phyloP scores from a whole-genome alignment of 805 yeast species.

The Kodamaea neixiangensis region DNA sequence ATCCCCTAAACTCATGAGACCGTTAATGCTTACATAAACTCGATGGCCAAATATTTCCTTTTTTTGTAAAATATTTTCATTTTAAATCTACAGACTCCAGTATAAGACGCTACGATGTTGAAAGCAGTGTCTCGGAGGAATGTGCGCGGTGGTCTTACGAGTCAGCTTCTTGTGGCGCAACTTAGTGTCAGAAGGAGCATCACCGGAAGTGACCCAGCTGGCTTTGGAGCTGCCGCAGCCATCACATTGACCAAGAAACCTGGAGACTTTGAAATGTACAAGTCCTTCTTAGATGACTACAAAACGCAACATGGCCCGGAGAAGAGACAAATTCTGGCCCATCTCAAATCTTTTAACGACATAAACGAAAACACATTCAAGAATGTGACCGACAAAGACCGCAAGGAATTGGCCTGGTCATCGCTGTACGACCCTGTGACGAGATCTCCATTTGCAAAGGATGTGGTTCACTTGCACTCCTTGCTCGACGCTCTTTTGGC shows the following conservation, averaged over 20 bases:
- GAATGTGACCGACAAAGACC: slow-evolving; percentile 16
- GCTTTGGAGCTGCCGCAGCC: slow-evolving; percentile 2
- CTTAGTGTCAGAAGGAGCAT: neutral
- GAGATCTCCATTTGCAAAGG: slow-evolving; percentile 51
- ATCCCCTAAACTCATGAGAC: neutral
- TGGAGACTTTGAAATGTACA: slow-evolving; percentile 15
- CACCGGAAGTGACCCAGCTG: neutral
- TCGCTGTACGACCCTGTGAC: slow-evolving; percentile 43
- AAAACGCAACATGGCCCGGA: slow-evolving; percentile 9
- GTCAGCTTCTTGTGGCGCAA: neutral
- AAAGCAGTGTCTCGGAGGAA: slow-evolving; percentile 4
- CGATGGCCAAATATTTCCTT: neutral
- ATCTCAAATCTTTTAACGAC: slow-evolving; percentile 15
- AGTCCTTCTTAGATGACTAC: slow-evolving; percentile 16
- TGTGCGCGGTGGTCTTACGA: neutral
- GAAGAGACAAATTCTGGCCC: slow-evolving; percentile 11
- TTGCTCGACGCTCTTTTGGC: slow-evolving; percentile 76
- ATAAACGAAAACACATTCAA: slow-evolving; percentile 12
- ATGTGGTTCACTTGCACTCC: slow-evolving; percentile 70
- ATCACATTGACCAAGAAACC: neutral
- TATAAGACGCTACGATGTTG: neutral
- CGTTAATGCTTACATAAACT: neutral
- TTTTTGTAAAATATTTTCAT: neutral
- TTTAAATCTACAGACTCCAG: neutral
- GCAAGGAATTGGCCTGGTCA: slow-evolving; percentile 34